Conservation (phyloP, 1,284 basidiomycete species). For the Xerocomus nothofagi region DNA sequence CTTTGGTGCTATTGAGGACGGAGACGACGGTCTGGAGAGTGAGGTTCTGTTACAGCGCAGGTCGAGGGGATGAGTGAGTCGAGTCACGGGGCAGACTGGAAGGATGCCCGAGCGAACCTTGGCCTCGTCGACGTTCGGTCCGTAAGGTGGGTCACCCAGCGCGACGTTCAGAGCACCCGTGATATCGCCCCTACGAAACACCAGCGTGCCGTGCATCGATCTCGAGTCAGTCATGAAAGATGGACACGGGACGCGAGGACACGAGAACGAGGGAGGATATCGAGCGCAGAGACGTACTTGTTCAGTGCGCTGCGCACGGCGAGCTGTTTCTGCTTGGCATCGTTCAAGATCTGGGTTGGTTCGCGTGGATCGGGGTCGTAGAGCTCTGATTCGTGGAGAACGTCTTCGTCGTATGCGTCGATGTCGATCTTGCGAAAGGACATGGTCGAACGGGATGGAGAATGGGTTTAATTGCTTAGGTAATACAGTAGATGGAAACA, state of each 20-base stretch:
- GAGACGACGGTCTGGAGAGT: slow-evolving; percentile 86
- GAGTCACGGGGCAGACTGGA: background rate
- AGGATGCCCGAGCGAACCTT: slow-evolving; percentile 70
- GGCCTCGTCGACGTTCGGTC: slow-evolving; percentile 82
- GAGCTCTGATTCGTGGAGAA: slow-evolving; percentile 81
- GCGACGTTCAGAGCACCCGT: slow-evolving; percentile 69
- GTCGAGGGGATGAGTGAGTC: background rate
- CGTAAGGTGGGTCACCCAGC: slow-evolving; percentile 81
- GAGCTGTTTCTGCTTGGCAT: slow-evolving; percentile 73
- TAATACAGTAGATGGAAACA: too few species aligned
- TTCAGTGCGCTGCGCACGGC: slow-evolving; percentile 74
- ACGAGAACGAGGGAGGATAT: background rate
- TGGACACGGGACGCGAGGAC: background rate
- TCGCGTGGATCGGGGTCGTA: slow-evolving; percentile 86
- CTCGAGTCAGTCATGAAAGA: background rate
- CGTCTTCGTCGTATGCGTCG: slow-evolving; percentile 92
- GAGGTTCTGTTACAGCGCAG: slow-evolving; percentile 52
- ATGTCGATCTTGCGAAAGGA: slow-evolving; percentile 94
- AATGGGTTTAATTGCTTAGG: slow-evolving; percentile 3
- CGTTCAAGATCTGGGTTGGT: slow-evolving; percentile 69
- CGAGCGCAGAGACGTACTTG: slow-evolving; percentile 52
- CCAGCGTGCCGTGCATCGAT: background rate
- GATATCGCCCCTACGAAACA: slow-evolving; percentile 62
- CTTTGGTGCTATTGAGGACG: slow-evolving; percentile 93
- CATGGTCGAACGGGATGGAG: slow-evolving; percentile 44